Evolutionary conservation across 345 rosid species (phyloP), one percentile per base, ranked within the genome.

Genomic region (Gossypium stocksii): DNA sequence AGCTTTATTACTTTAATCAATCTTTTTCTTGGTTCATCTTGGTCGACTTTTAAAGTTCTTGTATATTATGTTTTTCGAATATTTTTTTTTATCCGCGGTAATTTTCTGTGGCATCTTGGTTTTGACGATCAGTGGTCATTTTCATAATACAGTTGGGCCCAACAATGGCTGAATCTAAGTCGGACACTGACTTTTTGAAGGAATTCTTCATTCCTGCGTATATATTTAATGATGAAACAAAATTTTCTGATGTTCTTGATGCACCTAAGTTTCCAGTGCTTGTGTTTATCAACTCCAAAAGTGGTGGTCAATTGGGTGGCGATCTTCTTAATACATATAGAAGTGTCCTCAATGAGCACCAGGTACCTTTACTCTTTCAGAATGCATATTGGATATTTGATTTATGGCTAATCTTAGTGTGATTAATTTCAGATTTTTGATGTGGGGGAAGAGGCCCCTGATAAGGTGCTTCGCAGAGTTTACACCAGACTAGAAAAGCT

Each of bases 221-320:
- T 77, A 67, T 93, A 34, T 77, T 93, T 20, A 74, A 64, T 19
- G 82, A 89, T 20, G 89, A 87, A 64, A 74, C 81, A 0, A 79
- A 84, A 29, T 15, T 17, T 9, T 78, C 66, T 1, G 56, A 52
- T 19, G 72, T 43, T 72, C 73, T 66, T 1, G 67, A 54, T 65
- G 67, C 34, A 27, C 92, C 98, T 11, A 45, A 38, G 66, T 86
- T 79, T 66, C 97, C 98, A 0, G 83, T 89, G 56, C 70, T 94
- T 27, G 97, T 92, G n/a, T 92, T 92, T 76, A 79, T 94, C 80
- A 94, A 94, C 84, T 86, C 97, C 80, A 92, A 79, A 81, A 94
- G 97, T 54, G 97, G 97, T 0, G 98, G 93, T 17, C 98, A 89
- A 79, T 88, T 92, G 61, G 97, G 98, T 48, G 92, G 90, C 6